These are phyloP conservation scores for Diaporthe helianthi DNA, from an alignment of 2,329 filamentous ascomycete species.

Conservation along the genomic window DNA sequence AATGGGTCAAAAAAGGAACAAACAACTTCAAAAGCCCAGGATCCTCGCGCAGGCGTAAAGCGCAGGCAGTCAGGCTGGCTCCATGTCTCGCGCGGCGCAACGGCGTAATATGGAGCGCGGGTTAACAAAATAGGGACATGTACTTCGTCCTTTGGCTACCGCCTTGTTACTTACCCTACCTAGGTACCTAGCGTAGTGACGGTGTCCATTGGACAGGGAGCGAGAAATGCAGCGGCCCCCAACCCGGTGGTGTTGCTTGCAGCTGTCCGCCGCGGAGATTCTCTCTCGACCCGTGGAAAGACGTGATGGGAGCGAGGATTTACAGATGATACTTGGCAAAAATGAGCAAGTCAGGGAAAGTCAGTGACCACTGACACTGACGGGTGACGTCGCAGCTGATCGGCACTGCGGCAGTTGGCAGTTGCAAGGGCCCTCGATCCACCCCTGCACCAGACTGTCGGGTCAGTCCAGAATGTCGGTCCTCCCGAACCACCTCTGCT, in stretches of 20 bases:
- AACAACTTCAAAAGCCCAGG: background rate
- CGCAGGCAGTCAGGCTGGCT: background rate
- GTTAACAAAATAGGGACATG: background rate
- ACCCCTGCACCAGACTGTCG: constrained; percentile 19
- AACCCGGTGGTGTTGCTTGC: background rate
- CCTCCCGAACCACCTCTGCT: background rate
- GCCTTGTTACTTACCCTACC: no score
- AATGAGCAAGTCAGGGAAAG: background rate
- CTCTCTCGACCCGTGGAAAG: background rate
- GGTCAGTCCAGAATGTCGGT: no score
- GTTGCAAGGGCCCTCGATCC: constrained; percentile 14
- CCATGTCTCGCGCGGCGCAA: background rate
- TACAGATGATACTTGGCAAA: no score
- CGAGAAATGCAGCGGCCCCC: background rate
- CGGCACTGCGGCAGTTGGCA: constrained; percentile 13
- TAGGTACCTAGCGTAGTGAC: no score
- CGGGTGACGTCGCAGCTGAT: constrained; percentile 13
- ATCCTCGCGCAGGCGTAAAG: constrained; percentile 1
- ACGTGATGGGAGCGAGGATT: background rate
- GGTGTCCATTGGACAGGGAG: constrained; percentile 1
- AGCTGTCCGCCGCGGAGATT: background rate
- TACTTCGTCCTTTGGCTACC: constrained; percentile 3
- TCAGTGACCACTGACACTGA: no score
- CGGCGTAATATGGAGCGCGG: constrained; percentile 5
- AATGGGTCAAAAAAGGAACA: background rate